A percentile compares a stretch with the other conserved stretches of the same genome.
phyloP scores from a whole-genome alignment of 768 basidiomycete genomes.

The Cystobasidium tubakii region DNA sequence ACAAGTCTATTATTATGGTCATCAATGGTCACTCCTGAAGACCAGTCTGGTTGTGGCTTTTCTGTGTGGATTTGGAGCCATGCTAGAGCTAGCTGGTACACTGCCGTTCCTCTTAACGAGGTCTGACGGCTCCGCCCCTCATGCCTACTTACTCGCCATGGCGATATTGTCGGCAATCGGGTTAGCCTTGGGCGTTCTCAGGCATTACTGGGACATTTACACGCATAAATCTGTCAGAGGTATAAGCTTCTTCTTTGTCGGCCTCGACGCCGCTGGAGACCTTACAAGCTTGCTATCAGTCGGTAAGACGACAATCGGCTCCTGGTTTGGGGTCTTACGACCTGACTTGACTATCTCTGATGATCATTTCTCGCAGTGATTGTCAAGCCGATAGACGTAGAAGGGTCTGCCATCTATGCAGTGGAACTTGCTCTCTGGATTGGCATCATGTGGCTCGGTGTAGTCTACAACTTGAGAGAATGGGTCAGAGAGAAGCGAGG shows the following conservation, averaged over 20 bases:
- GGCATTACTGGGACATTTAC: conserved; percentile 43
- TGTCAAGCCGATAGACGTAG: conserved; percentile 30
- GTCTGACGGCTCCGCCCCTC: background rate
- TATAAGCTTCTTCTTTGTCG: conserved; percentile 39
- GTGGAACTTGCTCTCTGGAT: conserved; percentile 40
- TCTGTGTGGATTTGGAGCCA: background rate
- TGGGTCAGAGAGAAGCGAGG: background rate
- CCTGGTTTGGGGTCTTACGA: no score
- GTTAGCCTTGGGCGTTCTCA: conserved; percentile 38
- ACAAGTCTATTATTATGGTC: conserved; percentile 24
- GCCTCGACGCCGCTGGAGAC: conserved; percentile 40
- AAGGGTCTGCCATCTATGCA: conserved; percentile 39
- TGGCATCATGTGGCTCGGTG: conserved; percentile 39
- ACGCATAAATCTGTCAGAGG: conserved; percentile 38
- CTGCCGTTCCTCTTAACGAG: conserved; percentile 12
- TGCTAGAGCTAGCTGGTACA: conserved; percentile 17
- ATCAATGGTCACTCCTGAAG: background rate
- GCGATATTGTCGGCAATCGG: conserved; percentile 39
- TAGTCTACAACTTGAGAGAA: conserved; percentile 2
- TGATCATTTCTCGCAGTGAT: conserved; percentile 30
- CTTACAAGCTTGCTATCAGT: conserved; percentile 36
- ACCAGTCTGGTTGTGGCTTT: background rate
- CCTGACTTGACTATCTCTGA: no score
- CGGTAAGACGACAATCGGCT: conserved; percentile 34
- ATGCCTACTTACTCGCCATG: conserved; percentile 28